Evolutionary conservation across 768 basidiomycete genomes (phyloP).

Genomic region (Leucogyrophana mollusca): DNA sequence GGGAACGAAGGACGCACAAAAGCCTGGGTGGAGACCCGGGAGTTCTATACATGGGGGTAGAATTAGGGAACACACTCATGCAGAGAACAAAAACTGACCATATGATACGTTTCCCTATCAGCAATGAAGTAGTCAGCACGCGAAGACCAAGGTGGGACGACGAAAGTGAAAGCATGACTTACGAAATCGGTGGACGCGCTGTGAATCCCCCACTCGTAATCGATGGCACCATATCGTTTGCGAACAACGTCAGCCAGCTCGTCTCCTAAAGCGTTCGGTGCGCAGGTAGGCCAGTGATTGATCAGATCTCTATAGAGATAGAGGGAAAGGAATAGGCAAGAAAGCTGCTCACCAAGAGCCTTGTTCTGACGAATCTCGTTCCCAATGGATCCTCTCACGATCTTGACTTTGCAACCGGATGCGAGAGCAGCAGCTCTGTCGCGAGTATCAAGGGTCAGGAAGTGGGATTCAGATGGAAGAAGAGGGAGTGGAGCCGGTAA

Average conservation of each 20-base stretch:
- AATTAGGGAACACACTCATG: no score
- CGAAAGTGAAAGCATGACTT: no score
- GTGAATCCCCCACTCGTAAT: constrained; percentile 65
- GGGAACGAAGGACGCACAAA: constrained; percentile 30
- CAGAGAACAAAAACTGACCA: constrained; percentile 36
- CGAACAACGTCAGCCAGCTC: constrained; percentile 63
- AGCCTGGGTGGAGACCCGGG: constrained; percentile 74
- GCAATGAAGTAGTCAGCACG: neutral
- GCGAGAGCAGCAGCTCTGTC: constrained; percentile 65
- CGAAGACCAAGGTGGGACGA: no score
- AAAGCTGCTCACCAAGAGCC: constrained; percentile 45
- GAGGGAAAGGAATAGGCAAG: neutral
- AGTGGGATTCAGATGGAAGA: no score
- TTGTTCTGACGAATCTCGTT: constrained; percentile 70
- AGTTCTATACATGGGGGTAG: no score
- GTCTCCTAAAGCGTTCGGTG: constrained; percentile 41
- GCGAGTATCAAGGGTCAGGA: neutral
- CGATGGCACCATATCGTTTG: constrained; percentile 60
- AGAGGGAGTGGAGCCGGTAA: no score
- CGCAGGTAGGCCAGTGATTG: neutral
- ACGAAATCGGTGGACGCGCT: constrained; percentile 85
- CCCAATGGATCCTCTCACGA: constrained; percentile 33
- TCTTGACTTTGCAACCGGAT: constrained; percentile 56
- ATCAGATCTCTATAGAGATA: no score
- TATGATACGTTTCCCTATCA: constrained; percentile 73